Evolutionary conservation across 2,329 filamentous ascomycete genomes (phyloP).

Genomic region (Chaetomium sp.): DNA sequence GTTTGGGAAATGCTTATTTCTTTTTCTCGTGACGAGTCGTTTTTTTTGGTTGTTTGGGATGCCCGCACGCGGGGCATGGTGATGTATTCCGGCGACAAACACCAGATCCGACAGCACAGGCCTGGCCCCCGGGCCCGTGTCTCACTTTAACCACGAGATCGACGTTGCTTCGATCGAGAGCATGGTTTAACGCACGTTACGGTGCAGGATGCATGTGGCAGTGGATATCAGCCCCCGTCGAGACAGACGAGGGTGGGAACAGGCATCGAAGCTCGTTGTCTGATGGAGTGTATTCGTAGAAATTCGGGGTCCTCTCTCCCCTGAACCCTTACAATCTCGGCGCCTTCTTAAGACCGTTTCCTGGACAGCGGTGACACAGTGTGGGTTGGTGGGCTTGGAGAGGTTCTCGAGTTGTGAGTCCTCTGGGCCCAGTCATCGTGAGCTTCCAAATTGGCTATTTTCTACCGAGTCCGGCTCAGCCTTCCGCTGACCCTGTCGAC

Average conservation of each 20-base stretch:
- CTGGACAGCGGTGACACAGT: conserved; percentile 5
- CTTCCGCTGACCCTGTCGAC: background rate
- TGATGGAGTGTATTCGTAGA: too few species aligned
- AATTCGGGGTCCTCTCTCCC: background rate
- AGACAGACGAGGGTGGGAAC: background rate
- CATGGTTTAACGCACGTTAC: conserved; percentile 9
- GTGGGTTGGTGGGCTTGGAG: background rate
- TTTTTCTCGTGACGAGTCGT: conserved; percentile 1
- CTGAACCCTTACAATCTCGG: background rate
- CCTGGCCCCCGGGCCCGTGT: background rate
- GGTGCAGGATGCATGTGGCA: conserved; percentile 14
- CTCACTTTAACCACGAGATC: conserved; percentile 11
- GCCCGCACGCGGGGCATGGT: background rate
- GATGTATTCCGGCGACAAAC: background rate
- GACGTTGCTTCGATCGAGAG: background rate
- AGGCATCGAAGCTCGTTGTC: background rate
- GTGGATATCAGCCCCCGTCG: conserved; percentile 10
- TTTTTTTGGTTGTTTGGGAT: background rate
- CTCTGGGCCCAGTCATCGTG: background rate
- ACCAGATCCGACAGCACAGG: background rate
- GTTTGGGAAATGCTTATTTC: conserved; percentile 10
- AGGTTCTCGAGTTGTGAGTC: background rate
- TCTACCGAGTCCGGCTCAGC: background rate
- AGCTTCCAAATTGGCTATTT: background rate
- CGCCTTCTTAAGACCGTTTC: background rate